These are phyloP conservation scores for Penicillium digitatum DNA, from an alignment of 2,329 filamentous ascomycete species.

Conservation along the genomic window DNA sequence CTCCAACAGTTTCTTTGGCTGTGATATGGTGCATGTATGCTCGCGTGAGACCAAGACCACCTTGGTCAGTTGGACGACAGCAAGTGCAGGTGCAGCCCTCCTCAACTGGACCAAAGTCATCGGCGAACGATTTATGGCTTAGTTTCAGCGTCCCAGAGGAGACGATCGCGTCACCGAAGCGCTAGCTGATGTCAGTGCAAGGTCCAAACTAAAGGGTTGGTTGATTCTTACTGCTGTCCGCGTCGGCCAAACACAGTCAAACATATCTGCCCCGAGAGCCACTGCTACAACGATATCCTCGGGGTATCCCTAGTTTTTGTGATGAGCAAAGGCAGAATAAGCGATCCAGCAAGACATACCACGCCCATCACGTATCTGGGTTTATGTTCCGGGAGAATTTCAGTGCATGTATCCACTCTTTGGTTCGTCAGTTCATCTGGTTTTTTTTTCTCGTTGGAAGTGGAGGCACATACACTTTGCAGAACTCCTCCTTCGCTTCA, in stretches of 20 bases:
- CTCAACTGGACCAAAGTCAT: conserved; percentile 81
- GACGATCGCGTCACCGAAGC: conserved; percentile 93
- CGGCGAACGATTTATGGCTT: conserved; percentile 67
- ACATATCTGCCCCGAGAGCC: conserved; percentile 96
- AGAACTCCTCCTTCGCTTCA: conserved; percentile 90
- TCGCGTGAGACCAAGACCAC: conserved; percentile 74
- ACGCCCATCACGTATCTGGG: conserved; percentile 99
- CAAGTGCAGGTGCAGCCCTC: conserved; percentile 74
- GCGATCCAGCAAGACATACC: conserved; percentile 40
- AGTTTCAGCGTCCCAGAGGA: conserved; percentile 77
- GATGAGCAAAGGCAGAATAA: not conserved
- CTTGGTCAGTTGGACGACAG: conserved; percentile 64
- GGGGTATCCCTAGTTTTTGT: conserved; percentile 65
- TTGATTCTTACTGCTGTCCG: conserved; percentile 65
- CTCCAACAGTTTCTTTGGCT: conserved; percentile 90
- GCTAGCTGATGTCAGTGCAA: conserved; percentile 36
- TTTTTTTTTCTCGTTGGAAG: not conserved
- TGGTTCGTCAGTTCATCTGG: conserved; percentile 5
- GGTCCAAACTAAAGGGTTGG: not conserved
- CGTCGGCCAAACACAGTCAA: conserved; percentile 98
- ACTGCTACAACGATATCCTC: conserved; percentile 93
- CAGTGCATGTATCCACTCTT: conserved; percentile 76
- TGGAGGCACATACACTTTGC: conserved; percentile 58
- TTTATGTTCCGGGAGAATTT: conserved; percentile 78
- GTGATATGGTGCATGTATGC: conserved; percentile 90